A percentile compares a stretch with the other conserved stretches of the same genome.
phyloP scores from a whole-genome alignment of 2,329 filamentous ascomycete species.

The Exophiala oligosperma region DNA sequence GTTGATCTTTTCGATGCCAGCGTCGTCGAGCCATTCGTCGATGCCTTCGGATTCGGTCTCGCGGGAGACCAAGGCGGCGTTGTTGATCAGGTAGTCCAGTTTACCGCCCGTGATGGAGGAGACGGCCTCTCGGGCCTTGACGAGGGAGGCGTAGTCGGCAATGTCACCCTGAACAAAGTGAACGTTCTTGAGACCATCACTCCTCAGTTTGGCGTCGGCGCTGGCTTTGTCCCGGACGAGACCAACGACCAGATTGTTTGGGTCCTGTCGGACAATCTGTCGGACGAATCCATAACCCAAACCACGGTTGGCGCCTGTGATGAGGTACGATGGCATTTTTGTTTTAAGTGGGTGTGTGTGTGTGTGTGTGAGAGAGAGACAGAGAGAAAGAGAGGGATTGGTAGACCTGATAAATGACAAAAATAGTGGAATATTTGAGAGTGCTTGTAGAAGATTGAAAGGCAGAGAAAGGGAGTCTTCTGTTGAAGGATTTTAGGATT shows the following conservation, averaged over 20 bases:
- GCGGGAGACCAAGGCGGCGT: conserved; percentile 43
- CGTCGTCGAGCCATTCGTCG: conserved; percentile 34
- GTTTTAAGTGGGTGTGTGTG: not conserved
- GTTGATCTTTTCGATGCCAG: conserved; percentile 37
- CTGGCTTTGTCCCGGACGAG: conserved; percentile 49
- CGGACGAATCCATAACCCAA: conserved; percentile 49
- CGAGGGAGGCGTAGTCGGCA: conserved; percentile 40
- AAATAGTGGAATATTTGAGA: too few species aligned
- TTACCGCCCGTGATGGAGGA: conserved; percentile 27
- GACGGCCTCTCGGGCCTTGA: conserved; percentile 31
- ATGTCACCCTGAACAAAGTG: conserved; percentile 51
- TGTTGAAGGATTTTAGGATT: not conserved
- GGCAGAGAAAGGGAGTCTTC: too few species aligned
- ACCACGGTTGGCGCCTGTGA: conserved; percentile 31
- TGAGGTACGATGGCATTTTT: conserved; percentile 29
- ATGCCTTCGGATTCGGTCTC: conserved; percentile 36
- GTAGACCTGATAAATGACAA: too few species aligned
- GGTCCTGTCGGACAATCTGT: conserved; percentile 44
- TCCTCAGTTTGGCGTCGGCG: conserved; percentile 46
- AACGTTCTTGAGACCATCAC: conserved; percentile 46
- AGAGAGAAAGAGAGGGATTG: too few species aligned
- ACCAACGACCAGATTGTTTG: conserved; percentile 49
- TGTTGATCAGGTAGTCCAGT: conserved; percentile 56
- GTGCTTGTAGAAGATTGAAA: too few species aligned
- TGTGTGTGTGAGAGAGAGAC: too few species aligned